Evolutionary conservation across 2,329 filamentous ascomycete species (phyloP), one percentile per base, ranked within the genome.

Genomic region (Pezicula rhizophila): DNA sequence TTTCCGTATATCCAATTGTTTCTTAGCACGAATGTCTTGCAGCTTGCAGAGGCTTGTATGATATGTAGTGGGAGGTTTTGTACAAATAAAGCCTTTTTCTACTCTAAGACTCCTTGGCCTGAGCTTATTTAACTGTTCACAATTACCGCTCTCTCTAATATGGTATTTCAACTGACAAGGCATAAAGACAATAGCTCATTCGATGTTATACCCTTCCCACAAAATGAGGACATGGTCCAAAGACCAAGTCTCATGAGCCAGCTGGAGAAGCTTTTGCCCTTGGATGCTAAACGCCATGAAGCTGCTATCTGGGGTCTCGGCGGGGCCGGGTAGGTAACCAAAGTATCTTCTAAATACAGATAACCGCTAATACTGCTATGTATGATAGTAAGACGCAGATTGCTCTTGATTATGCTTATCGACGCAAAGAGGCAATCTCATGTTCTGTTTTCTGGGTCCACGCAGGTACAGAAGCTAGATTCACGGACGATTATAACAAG

Each of bases 401-500:
- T 15, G 66, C 66, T 2, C 53, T 69, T 3, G 59, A 68, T 11
- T 70, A 64, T 48, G 65, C 64, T 2, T 65, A 67, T 47, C 44
- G 46, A 5, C 56, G 57, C 46, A 51, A 53, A 49, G 49, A 51
- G n/a, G 12, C 51, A 5, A 53, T 58, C 10, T 40, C 48, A 0
- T 64, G 62, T 45, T 66, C 62, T 0, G 56, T 71, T 2, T 68
- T 70, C 49, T 70, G 64, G 67, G 62, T 70, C 1, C 64, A 68
- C 47, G 67, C 66, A 10, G 59, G 66, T 44, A 64, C 47, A 42
- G 52, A 61, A 31, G 56, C 58, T 10, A 67, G 61, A 3, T 67
- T 70, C 44, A 39, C 49, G 2, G 54, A 61, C 8, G 63, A 62
- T 49, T 69, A 65, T 38, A 60, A 56, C 39, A 47, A 43, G 0